A percentile compares a stretch with the other conserved stretches of the same genome.
Evolutionary conservation across 768 basidiomycete species (phyloP).

Genomic region (Stropharia rugosoannulata): DNA sequence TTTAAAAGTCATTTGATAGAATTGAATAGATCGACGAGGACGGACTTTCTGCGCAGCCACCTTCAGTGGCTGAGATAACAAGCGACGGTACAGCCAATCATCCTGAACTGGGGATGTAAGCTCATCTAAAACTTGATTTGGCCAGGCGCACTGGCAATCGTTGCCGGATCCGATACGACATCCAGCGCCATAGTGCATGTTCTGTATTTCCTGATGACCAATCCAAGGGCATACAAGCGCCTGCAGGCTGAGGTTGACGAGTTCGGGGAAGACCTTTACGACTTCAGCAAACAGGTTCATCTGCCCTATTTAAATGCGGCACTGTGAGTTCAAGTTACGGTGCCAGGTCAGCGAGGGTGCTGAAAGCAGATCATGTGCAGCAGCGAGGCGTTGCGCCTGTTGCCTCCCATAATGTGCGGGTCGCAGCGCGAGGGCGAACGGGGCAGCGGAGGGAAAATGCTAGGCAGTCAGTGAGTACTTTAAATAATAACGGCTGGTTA

Average conservation of each 20-base stretch:
- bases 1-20: slow-evolving; percentile 6
- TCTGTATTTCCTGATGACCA: slow-evolving; percentile 26
- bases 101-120: background rate
- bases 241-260: slow-evolving; percentile 28
- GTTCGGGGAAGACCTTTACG: slow-evolving; percentile 16
- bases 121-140: no score
- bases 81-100: slow-evolving; percentile 30
- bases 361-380: slow-evolving; percentile 15
- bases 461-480: slow-evolving; percentile 25
- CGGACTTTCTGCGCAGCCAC: slow-evolving; percentile 28
- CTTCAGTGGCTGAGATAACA: slow-evolving; percentile 30
- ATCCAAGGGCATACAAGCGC: slow-evolving; percentile 23
- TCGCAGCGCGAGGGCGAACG: slow-evolving; percentile 30
- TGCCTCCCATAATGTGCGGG: slow-evolving; percentile 33
- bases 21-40: slow-evolving; percentile 39
- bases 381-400: slow-evolving; percentile 35
- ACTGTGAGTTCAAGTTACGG: slow-evolving; percentile 22
- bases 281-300: slow-evolving; percentile 24
- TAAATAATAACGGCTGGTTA: background rate
- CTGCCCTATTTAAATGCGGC: slow-evolving; percentile 31
- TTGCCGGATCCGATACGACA: slow-evolving; percentile 31
- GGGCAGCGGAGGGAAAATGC: slow-evolving; percentile 28
- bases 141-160: slow-evolving; percentile 23
- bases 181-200: slow-evolving; percentile 24
- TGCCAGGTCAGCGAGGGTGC: background rate